Percentiles rank a stretch among this genome's conserved stretches.
phyloP scores from a whole-genome alignment of 176 grass and related monocot genomes.

The Coix lacrymajobi region DNA sequence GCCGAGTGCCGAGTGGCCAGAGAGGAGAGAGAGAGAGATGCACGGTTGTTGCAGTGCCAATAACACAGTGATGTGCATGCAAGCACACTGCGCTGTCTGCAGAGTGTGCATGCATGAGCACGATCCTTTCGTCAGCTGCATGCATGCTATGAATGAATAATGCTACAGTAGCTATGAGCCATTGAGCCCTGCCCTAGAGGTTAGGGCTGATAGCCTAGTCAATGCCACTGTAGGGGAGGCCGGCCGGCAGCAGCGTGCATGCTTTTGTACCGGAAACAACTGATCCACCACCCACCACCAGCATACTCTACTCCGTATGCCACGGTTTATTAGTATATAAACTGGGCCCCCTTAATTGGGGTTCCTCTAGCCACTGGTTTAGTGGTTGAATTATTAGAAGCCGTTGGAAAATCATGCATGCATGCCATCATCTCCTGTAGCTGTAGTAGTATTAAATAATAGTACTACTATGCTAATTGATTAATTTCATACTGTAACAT shows the following conservation, averaged over 20 bases:
- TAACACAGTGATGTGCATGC: neutral
- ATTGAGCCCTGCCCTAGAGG: neutral
- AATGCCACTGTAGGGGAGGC: neutral
- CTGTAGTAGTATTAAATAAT: too few species aligned
- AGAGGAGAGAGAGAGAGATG: neutral
- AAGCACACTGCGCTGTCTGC: neutral
- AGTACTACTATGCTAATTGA: too few species aligned
- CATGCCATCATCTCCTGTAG: neutral
- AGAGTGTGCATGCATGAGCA: neutral
- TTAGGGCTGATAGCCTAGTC: conserved; percentile 1
- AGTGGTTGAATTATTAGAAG: conserved; percentile 7
- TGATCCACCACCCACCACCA: neutral
- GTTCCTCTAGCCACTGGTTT: neutral
- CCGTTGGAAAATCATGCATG: neutral
- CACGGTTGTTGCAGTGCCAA: neutral
- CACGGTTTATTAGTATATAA: neutral
- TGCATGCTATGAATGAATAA: too few species aligned
- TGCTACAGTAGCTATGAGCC: neutral
- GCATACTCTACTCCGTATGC: too few species aligned
- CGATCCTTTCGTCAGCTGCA: neutral
- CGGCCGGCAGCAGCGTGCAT: neutral
- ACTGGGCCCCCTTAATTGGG: neutral
- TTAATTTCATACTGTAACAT: too few species aligned
- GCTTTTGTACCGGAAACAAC: neutral
- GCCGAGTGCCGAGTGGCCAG: too few species aligned